Base-by-base conservation (phyloP, 352 stramenopile species). In the Phytophthora multivora region DNA sequence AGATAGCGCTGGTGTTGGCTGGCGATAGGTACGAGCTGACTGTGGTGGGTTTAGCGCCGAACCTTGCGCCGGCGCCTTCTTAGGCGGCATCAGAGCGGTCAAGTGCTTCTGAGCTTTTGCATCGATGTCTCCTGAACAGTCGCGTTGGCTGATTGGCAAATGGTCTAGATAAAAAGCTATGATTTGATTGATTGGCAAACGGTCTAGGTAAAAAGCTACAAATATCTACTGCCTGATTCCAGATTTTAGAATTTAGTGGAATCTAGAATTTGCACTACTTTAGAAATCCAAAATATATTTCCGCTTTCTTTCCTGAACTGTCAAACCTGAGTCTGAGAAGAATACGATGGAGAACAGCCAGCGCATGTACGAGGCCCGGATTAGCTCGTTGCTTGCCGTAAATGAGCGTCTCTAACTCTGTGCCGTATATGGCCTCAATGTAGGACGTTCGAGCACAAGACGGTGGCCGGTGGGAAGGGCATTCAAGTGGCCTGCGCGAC, bases 391-490 rank as follows among this genome's bases (percentile, higher is more conserved):
- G 2, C n/a, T 39, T 45, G 1, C 26, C 26, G 38, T 49, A 21
- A 13, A 51, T 12, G 23, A 10, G 21, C 2, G n/a, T 10, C 5
- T 31, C 19, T 41, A 31, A 38, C n/a, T 5, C 25, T 25, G 38
- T 12, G 6, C 8, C 19, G 42, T n/a, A 6, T 19, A 45, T 52
- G 26, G 15, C 15, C 46, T 15, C 1, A 11, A 12, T 42, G 15
- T 51, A 81, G 69, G 21, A n/a, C 51, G 8, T 47, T 81, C 16
- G 63, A 78, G 31, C 75, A 75, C 57, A 87, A 88, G 61, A 86
- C 79, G 38, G 67, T 92, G 33, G 69, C 81, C 4, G 83, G 77
- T 33, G 67, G 71, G 49, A 89, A 87, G 62, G 68, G 51, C 55
- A 78, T 89, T 42, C 77, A 66, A 16, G 57, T 87, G 36, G 79